Evolutionary conservation across 2,329 filamentous ascomycete genomes (phyloP).

Genomic region (Mycocentrospora acerina): DNA sequence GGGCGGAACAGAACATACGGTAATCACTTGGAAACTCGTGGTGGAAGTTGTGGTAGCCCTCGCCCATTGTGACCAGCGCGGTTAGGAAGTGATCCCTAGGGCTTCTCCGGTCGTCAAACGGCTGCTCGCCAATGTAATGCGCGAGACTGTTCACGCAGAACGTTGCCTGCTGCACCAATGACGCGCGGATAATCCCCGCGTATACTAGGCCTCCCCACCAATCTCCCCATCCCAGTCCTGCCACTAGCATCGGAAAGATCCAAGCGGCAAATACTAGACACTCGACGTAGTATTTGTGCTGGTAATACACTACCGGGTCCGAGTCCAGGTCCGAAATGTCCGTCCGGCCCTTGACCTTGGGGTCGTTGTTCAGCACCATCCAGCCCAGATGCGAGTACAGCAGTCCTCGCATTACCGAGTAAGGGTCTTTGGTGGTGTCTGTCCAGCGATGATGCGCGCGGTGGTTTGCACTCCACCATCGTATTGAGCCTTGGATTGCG

Average conservation of each 20-base stretch:
- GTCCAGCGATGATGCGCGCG: slow-evolving; percentile 55
- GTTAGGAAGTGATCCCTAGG: slow-evolving; percentile 43
- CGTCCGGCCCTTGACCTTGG: slow-evolving; percentile 51
- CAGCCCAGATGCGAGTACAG: slow-evolving; percentile 52
- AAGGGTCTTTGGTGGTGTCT: slow-evolving; percentile 54
- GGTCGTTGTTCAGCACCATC: slow-evolving; percentile 55
- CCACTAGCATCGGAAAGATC: slow-evolving; percentile 48
- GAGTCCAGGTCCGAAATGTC: slow-evolving; percentile 54
- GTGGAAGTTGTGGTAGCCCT: slow-evolving; percentile 47
- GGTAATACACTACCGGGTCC: slow-evolving; percentile 51
- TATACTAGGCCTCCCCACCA: slow-evolving; percentile 52
- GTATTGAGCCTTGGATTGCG: slow-evolving; percentile 50
- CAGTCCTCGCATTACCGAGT: slow-evolving; percentile 51
- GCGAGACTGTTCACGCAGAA: slow-evolving; percentile 56
- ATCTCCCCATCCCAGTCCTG: slow-evolving; percentile 52
- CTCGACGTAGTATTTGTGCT: slow-evolving; percentile 50
- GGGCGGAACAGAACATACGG: too few species aligned
- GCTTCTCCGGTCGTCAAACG: slow-evolving; percentile 42
- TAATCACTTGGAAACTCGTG: slow-evolving; percentile 46
- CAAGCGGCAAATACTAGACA: slow-evolving; percentile 46
- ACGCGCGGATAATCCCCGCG: slow-evolving; percentile 51
- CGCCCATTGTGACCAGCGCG: slow-evolving; percentile 44
- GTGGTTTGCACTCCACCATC: slow-evolving; percentile 52
- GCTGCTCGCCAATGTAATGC: slow-evolving; percentile 54
- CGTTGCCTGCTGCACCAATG: slow-evolving; percentile 54